Evolutionary conservation across 257 asterid species (phyloP), one percentile per base, ranked within the genome.

Genomic region (Fraxinus cuspidata): DNA sequence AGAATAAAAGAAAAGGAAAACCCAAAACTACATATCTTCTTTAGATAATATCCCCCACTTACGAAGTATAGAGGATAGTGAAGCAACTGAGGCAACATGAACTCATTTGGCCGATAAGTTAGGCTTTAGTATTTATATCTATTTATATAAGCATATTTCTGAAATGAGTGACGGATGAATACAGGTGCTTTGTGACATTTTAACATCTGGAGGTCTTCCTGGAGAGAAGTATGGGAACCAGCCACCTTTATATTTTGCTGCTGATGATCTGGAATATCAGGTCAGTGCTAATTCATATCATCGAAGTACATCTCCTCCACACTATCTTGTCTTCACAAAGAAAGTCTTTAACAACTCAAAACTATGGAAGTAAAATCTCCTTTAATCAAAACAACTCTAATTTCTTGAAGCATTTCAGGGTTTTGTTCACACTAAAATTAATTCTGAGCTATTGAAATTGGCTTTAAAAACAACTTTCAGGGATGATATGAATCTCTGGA

Each of bases 211-310:
- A 81, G 89, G 90, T 74, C 29, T 84, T 83, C 85, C 84, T 19
- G 90, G 88, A 77, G 80, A 85, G 83, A 74, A 77, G 81, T 74
- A 78, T 72, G 85, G 76, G 82, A 76, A 74, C 72, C 94, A 90
- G 80, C 92, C 92, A 63, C 88, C 88, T 40, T 70, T 90, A 10
- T 90, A 83, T 74, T 85, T 90, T 79, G 89, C 92, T 31, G 90
- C 90, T n/a, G 92, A 89, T 82, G 94, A 89, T 83, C 87, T 89
- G 40, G 84, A 87, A 63, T 89, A 89, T 78, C 94, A 89, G 92
- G 94, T 89, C 70, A 53, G 77, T 78, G 28, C 56, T 63, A 76
- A 51, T 53, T 21, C 29, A 38, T 74, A 25, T 34, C 53, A 18
- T 68, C 28, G 0, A 27, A 10, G 51, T 49, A 58, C 51, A 58